These are phyloP conservation scores for Aspergillus indologenus DNA, from an alignment of 495 filamentous ascomycete species.

Conservation along the genomic window DNA sequence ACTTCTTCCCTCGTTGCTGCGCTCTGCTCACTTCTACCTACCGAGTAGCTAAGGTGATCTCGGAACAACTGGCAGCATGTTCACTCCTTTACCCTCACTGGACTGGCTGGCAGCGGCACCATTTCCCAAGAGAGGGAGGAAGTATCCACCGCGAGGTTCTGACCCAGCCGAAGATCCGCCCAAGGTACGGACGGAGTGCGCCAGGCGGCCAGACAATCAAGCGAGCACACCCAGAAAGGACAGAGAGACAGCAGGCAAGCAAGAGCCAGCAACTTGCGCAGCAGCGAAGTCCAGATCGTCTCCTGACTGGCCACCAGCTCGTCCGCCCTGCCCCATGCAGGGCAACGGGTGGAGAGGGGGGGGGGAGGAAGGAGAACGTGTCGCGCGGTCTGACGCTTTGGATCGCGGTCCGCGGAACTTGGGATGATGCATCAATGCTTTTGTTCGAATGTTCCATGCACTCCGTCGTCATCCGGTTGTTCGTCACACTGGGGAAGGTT, in stretches of 20 bases:
- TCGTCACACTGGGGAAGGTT: neutral
- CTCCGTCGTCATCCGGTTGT: neutral
- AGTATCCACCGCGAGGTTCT: constrained; percentile 20
- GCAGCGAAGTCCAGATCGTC: neutral
- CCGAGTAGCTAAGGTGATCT: neutral
- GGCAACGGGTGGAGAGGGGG: constrained; percentile 4
- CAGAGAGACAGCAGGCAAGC: neutral
- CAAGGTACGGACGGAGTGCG: too few species aligned
- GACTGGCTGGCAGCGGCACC: neutral
- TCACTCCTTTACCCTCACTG: neutral
- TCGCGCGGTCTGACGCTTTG: neutral
- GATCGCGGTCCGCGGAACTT: neutral
- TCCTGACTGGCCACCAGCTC: neutral
- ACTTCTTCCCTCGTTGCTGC: neutral
- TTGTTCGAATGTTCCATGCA: neutral
- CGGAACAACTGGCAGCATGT: neutral
- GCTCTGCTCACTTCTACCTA: neutral
- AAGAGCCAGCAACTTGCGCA: neutral
- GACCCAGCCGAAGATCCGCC: constrained; percentile 24
- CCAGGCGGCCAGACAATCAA: constrained; percentile 6
- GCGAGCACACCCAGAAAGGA: too few species aligned
- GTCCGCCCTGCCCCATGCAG: constrained; percentile 1
- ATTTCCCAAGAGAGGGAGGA: constrained; percentile 6
- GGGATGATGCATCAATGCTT: neutral
- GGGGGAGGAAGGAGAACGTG: constrained; percentile 1